phyloP scores from a whole-genome alignment of 208 protist species.

The Phytomonas sp. region DNA sequence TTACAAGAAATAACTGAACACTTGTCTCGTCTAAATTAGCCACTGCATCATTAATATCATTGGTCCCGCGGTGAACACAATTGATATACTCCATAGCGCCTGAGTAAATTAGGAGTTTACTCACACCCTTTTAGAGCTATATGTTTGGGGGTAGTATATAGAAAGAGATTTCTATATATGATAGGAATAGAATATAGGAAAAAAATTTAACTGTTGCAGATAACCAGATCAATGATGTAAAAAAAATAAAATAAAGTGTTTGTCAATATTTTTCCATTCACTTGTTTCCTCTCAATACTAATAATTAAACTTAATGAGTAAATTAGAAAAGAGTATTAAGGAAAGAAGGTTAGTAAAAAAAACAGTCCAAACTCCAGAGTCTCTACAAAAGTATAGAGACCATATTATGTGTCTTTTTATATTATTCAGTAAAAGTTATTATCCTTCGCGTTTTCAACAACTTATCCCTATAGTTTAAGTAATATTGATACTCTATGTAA shows the following conservation, averaged over 20 bases:
- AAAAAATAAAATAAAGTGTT: background rate
- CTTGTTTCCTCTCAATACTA: background rate
- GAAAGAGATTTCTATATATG: background rate
- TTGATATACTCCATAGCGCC: conserved; percentile 36
- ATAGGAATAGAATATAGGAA: background rate
- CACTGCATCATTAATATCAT: conserved; percentile 64
- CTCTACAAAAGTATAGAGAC: conserved; percentile 1
- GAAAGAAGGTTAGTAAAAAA: background rate
- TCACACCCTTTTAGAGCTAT: background rate
- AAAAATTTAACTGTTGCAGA: background rate
- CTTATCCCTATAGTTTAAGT: conserved; percentile 8
- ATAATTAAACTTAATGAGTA: conserved; percentile 7
- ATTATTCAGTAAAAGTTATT: background rate
- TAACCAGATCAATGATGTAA: background rate
- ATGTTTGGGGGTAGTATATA: background rate
- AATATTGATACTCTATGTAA: conserved; percentile 1
- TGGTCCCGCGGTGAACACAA: conserved; percentile 39
- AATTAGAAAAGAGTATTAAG: background rate
- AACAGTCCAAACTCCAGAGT: background rate
- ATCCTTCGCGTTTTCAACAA: background rate
- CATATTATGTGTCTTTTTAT: background rate
- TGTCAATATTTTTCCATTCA: background rate
- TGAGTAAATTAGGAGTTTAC: background rate
- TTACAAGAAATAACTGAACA: conserved; percentile 71
- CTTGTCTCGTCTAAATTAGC: conserved; percentile 53